Percentiles rank a stretch among this genome's conserved stretches.
These are phyloP conservation scores for Tetrahymena elliotti DNA, from an alignment of 73 alveolate genomes.

Conservation along the genomic window DNA sequence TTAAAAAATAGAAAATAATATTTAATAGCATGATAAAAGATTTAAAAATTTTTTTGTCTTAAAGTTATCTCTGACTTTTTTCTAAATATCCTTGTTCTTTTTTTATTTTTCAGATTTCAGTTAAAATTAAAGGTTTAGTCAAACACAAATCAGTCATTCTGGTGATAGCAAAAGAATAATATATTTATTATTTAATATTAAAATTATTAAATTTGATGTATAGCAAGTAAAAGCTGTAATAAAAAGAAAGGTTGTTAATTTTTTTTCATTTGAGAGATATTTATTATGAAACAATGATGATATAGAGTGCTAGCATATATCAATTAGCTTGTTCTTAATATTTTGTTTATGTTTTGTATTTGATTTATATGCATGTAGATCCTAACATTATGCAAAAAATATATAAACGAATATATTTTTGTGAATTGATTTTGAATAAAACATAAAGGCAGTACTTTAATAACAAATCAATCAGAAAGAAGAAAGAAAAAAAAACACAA, in stretches of 20 bases:
- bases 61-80: no score
- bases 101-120: background rate
- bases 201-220: background rate
- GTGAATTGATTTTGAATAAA: background rate
- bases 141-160: background rate
- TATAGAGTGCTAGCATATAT: background rate
- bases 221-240: background rate
- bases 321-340: background rate
- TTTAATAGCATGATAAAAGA: no score
- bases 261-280: background rate
- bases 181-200: no score
- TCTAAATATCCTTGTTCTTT: no score
- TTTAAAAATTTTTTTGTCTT: no score
- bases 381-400: no score
- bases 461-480: background rate
- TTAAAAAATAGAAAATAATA: no score
- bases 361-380: background rate
- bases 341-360: background rate
- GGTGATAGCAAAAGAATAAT: background rate
- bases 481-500: background rate
- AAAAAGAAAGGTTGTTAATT: background rate
- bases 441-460: background rate
- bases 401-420: background rate
- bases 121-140: background rate
- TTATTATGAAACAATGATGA: background rate